Evolutionary conservation across 495 filamentous ascomycete species (phyloP), one percentile per base, ranked within the genome.

Genomic region (Astrocystis sublimbata): DNA sequence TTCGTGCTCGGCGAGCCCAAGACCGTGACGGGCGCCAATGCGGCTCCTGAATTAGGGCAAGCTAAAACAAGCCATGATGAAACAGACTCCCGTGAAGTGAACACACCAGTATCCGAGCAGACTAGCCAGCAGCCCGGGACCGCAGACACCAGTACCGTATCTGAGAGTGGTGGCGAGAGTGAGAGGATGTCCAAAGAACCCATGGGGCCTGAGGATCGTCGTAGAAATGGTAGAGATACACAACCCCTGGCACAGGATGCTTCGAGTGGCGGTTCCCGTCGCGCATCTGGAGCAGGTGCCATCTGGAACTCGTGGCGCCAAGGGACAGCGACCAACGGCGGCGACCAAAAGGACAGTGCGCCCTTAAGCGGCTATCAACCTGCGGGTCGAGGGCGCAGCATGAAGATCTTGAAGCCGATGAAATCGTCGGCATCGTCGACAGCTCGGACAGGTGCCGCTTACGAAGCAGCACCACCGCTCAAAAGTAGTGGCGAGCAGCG

Each of bases 371-470:
- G 83, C 5, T 87, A 88, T 60, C 84, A 86, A 68, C 79, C 81
- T 58, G 79, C 84, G 15, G 65, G 72, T 46, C 75, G 84, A 35
- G 74, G 82, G 2, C 85, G 88, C 51, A 80, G 83, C 30, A 92
- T 92, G 89, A 93, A 91, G 76, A 84, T 93, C 8, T 79, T 93
- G n/a, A 86, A 88, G 60, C 84, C 90, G 9, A 83, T 78, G 40
- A 90, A 87, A 66, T 68, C 82, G 1, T 65, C 70, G 21, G 71
- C 71, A 13, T 82, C 84, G 2, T 75, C 76, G 7, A 75, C 76
- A 19, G 73, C 75, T 13, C 73, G 76, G 53, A 82, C 80, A 1
- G 78, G 78, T 5, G 65, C 77, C 7, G 63, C 79, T 4, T 83
- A 82, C 60, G 82, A 76, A 68, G 76, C 67, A 42, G 76, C 69